Evolutionary conservation across 371 early-diverging fungal species (phyloP), one percentile per base, ranked within the genome.

Genomic region (Conidiobolus incongruus): DNA sequence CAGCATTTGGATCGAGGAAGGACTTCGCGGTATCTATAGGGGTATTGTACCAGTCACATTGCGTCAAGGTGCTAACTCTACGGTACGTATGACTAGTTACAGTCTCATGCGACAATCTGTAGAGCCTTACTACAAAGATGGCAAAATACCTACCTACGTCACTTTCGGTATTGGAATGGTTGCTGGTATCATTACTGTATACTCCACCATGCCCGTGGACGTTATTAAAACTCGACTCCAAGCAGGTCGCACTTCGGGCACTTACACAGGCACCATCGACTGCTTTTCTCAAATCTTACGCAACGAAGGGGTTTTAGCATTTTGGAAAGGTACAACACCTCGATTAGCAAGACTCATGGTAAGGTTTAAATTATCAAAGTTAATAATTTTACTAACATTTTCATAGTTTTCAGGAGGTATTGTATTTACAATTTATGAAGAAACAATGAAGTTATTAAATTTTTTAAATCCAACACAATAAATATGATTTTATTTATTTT

Each of bases 191-290:
- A 68, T 86, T 20, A 90, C 90, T 1, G 90, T 90, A 0, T 89
- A 88, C 49, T 58, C 81, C 0, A 93, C 94, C 0, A 89, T 89
- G 92, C 92, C 92, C 2, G 47, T 93, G 23, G 94, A 91, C 58
- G 89, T 87, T 1, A 66, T 90, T 45, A 93, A 93, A 58, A 93
- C 94, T 1, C 74, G 81, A 45, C 82, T 90, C 87, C 94, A 93
- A 56, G 73, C 76, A 13, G 52, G 77, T 8, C 63, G 71, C 35
- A 84, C 84, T 3, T 60, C 56, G 20, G 51, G 50, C 17, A 56
- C 74, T 22, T 89, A 90, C 50, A 63, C 58, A 15, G 72, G 68
- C 41, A 69, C 76, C 12, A 35, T 78, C 4, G 75, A 86, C 47
- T 90, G 90, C 52, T 56, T 72, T 2, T 59, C 69, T 50, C 65